Base-by-base conservation (phyloP, 257 asterid species). In the Solanum sitiens region DNA sequence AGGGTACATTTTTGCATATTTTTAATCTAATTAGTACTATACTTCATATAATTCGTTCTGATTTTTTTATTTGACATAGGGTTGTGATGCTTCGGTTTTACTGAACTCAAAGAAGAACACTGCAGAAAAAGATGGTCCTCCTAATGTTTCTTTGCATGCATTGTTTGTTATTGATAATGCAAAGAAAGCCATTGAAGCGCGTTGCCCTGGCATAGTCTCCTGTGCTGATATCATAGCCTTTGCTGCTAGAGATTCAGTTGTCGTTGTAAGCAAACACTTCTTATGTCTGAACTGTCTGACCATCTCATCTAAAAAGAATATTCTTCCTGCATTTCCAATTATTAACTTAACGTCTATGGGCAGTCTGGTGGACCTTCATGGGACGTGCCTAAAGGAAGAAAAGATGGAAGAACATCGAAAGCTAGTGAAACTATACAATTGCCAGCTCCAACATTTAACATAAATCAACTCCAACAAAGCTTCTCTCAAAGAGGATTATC, bases 311-410 rank as follows among this genome's bases (percentile, higher is more conserved):
- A 74, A 72, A 72, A 72, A 72, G 13, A 27, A 27, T 13, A 74
- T 1, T 77, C 33, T 44, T 77, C 21, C 23, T 44, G 6, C 83
- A 75, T 75, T 74, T 21, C 33, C 33, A 74, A 0, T 40, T 1
- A 63, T 63, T 68, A 77, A 77, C 84, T 8, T 44, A 71, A 45
- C 11, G 11, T 27, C 53, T 44, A 79, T 35, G 63, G 0, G 39
- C 84, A 95, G 98, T 87, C 94, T 4, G 98, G 99, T 37, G 98
- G 99, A 65, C 98, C 98, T 21, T 88, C 47, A 32, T 96, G 98
- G 98, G 92, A 88, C 2, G 97, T 95, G 53, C 94, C 93, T 8
- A 91, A 95, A 91, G 99, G 99, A 86, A 92, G 99, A 91, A 93
- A 90, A 56, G 99, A 96, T 76, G 99, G 98, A 68, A 88, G 94